These are phyloP conservation scores for Emydomyces testavorans DNA, from an alignment of 2,329 filamentous ascomycete species.

Conservation along the genomic window DNA sequence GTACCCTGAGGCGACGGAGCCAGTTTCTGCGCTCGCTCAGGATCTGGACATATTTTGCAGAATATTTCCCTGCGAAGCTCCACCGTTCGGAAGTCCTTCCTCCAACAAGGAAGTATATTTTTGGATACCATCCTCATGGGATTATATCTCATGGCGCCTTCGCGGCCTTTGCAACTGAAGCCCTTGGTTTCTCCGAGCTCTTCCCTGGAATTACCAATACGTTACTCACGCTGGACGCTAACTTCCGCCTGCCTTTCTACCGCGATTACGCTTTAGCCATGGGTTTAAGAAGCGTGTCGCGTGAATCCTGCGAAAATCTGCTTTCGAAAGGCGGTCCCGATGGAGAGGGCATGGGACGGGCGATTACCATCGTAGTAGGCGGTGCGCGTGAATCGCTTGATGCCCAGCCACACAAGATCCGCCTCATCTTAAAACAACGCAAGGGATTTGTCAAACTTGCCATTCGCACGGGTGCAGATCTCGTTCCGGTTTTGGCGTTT, in stretches of 20 bases:
- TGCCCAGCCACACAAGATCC: conserved; percentile 64
- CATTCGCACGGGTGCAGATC: conserved; percentile 78
- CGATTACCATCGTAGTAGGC: conserved; percentile 89
- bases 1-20: conserved; percentile 61
- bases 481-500: conserved; percentile 85
- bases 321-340: conserved; percentile 68
- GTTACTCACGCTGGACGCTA: conserved; percentile 83
- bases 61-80: conserved; percentile 79
- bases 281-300: conserved; percentile 78
- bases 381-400: conserved; percentile 87
- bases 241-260: conserved; percentile 89
- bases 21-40: conserved; percentile 60
- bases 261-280: conserved; percentile 85
- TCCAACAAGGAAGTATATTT: conserved; percentile 81
- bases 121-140: conserved; percentile 93
- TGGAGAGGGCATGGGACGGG: conserved; percentile 77
- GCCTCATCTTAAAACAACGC: conserved; percentile 67
- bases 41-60: conserved; percentile 80
- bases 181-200: conserved; percentile 70
- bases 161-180: conserved; percentile 80
- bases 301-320: conserved; percentile 82
- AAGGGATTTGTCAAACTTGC: conserved; percentile 94
- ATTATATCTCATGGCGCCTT: conserved; percentile 97
- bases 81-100: conserved; percentile 74
- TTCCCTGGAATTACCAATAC: conserved; percentile 95